These are phyloP conservation scores for Sechiopsis laciniata DNA, from an alignment of 306 rosid species.

Conservation along the genomic window DNA sequence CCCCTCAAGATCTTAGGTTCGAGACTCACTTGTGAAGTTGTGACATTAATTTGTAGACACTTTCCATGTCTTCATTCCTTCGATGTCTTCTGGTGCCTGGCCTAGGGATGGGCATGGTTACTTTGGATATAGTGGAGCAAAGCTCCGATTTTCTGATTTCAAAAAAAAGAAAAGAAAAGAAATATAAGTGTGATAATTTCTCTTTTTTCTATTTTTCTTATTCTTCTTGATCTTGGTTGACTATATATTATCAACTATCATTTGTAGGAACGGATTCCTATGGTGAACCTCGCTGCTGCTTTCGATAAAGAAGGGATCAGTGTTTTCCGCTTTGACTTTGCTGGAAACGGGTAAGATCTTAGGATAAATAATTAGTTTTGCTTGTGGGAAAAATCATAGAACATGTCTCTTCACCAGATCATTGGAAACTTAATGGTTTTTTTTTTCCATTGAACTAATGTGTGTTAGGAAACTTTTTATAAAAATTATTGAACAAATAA, in stretches of 20 bases:
- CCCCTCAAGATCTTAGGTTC: no score
- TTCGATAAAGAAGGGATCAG: constrained; percentile 47
- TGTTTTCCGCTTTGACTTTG: constrained; percentile 79
- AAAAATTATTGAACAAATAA: no score
- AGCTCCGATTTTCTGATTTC: no score
- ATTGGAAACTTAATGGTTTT: neutral
- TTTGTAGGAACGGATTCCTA: constrained; percentile 68
- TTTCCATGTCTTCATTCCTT: no score
- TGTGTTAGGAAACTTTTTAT: no score
- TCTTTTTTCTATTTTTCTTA: neutral
- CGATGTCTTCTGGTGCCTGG: no score
- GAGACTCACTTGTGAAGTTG: no score
- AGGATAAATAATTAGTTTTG: neutral
- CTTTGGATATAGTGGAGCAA: no score
- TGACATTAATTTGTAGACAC: no score
- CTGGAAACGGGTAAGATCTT: constrained; percentile 79
- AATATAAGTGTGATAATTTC: neutral
- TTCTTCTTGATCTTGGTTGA: neutral
- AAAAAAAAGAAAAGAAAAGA: no score
- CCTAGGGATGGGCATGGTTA: no score
- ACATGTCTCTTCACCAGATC: neutral
- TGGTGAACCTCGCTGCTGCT: constrained; percentile 71
- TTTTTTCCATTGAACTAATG: no score
- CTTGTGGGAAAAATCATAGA: neutral
- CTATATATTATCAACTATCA: neutral